Percentiles rank a stretch among this genome's conserved stretches.
These are phyloP conservation scores for Mycena rebaudengoi DNA, from an alignment of 768 basidiomycete genomes.

Conservation along the genomic window DNA sequence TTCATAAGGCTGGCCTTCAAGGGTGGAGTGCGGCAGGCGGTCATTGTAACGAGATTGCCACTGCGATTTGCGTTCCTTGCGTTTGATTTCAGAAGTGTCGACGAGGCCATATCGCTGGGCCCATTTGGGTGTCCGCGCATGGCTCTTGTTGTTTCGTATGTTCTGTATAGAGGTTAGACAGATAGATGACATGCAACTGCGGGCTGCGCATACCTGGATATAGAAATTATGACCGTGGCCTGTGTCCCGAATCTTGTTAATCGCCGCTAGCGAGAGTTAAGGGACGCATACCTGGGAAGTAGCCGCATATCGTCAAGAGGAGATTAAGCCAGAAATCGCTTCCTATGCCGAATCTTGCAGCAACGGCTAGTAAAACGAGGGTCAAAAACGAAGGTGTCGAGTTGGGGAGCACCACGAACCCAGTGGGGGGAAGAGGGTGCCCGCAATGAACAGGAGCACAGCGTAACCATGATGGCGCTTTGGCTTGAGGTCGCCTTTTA, in stretches of 20 bases:
- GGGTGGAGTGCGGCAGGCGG: conserved; percentile 72
- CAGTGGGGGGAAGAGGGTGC: conserved; percentile 91
- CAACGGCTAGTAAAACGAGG: conserved; percentile 72
- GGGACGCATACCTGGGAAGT: conserved; percentile 75
- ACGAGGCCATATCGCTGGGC: conserved; percentile 90
- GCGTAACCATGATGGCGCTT: conserved; percentile 83
- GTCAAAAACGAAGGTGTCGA: conserved; percentile 1
- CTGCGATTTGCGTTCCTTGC: conserved; percentile 81
- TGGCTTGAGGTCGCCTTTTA: conserved; percentile 72
- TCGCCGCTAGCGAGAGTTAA: conserved; percentile 14
- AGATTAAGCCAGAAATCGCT: conserved; percentile 92
- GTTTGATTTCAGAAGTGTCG: conserved; percentile 77
- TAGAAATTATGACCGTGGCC: conserved; percentile 95
- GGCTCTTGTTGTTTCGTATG: conserved; percentile 94
- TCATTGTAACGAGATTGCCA: conserved; percentile 92
- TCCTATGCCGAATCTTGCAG: conserved; percentile 91
- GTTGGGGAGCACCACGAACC: conserved; percentile 55
- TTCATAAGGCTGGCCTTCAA: conserved; percentile 75
- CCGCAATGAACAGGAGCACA: conserved; percentile 83
- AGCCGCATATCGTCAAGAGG: conserved; percentile 88
- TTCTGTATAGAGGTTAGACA: conserved; percentile 60
- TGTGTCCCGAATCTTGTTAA: conserved; percentile 34
- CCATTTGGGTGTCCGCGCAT: conserved; percentile 96
- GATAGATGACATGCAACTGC: background rate
- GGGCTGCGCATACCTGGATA: conserved; percentile 67